These are phyloP conservation scores for Blastobotrys malaysiensis DNA, from an alignment of 1,139 yeast genomes.

Conservation along the genomic window DNA sequence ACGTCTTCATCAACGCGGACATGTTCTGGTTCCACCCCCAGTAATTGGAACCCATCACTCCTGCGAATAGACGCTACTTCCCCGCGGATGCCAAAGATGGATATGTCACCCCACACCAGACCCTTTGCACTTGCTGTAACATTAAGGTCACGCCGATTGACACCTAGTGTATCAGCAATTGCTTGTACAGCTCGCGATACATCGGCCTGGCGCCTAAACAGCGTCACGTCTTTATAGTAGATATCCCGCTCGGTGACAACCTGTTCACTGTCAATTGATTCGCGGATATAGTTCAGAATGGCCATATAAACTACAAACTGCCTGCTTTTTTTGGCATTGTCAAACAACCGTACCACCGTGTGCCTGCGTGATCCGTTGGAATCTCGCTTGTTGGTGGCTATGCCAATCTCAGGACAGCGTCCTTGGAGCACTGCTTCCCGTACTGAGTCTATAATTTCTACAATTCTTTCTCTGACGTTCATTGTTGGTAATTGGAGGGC, in stretches of 20 bases:
- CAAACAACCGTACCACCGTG: not conserved
- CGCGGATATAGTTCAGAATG: slow-evolving; percentile 2
- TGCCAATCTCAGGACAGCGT: not conserved
- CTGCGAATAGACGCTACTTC: slow-evolving; percentile 15
- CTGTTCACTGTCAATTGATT: slow-evolving; percentile 5
- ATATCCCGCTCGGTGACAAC: slow-evolving; percentile 53
- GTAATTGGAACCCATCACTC: slow-evolving; percentile 17
- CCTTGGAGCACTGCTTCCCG: not conserved
- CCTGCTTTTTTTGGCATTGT: not conserved
- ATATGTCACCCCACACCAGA: slow-evolving; percentile 42
- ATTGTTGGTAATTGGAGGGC: not conserved
- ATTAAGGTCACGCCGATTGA: slow-evolving; percentile 36
- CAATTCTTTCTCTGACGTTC: not conserved
- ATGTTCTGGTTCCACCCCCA: slow-evolving; percentile 18
- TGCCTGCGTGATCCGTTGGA: not conserved
- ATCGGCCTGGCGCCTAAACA: slow-evolving; percentile 45
- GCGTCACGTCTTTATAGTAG: slow-evolving; percentile 56
- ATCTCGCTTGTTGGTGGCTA: not conserved
- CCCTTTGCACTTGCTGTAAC: slow-evolving; percentile 63
- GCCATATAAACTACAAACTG: slow-evolving; percentile 2
- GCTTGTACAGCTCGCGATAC: slow-evolving; percentile 43
- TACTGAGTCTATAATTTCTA: not conserved
- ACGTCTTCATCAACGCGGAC: slow-evolving; percentile 17
- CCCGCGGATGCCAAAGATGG: slow-evolving; percentile 20
- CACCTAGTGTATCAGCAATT: slow-evolving; percentile 24